Evolutionary conservation across 371 early-diverging fungal species (phyloP).

Genomic region (Basidiobolus meristosporus): DNA sequence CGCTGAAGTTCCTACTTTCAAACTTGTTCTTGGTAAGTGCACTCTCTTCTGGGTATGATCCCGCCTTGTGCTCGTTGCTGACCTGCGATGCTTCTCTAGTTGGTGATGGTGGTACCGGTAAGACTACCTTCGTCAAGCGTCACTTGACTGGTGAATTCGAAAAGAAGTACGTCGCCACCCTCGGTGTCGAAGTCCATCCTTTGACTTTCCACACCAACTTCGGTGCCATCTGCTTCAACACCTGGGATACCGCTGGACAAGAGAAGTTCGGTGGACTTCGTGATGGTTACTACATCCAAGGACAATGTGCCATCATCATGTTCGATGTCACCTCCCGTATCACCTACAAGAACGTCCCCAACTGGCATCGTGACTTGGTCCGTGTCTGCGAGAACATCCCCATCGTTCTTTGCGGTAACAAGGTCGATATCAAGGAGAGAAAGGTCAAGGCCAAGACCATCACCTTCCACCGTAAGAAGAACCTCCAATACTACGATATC

Average conservation of each 20-base stretch:
- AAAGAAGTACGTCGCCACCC: conserved; percentile 99
- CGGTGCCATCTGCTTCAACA: conserved; percentile 92
- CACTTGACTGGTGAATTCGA: conserved; percentile 99
- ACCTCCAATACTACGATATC: conserved; percentile 99
- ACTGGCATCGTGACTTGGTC: conserved; percentile 99
- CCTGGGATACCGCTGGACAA: conserved; percentile 99
- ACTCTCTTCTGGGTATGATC: not conserved
- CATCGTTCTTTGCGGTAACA: conserved; percentile 99
- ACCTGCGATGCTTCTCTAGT: conserved; percentile 24
- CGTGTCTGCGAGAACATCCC: conserved; percentile 99
- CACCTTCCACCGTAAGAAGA: conserved; percentile 99
- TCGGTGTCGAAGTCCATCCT: conserved; percentile 99
- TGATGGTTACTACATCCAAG: conserved; percentile 99
- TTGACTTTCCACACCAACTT: conserved; percentile 95
- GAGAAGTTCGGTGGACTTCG: conserved; percentile 99
- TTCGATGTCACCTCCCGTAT: conserved; percentile 99
- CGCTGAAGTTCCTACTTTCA: conserved; percentile 45
- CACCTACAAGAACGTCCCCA: conserved; percentile 99
- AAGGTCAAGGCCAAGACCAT: conserved; percentile 99
- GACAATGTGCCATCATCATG: conserved; percentile 99
- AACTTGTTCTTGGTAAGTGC: conserved; percentile 55
- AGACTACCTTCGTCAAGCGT: conserved; percentile 99
- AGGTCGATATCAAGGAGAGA: conserved; percentile 98
- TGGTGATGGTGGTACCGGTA: conserved; percentile 99
- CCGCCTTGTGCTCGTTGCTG: conserved; percentile 2